A percentile compares a stretch with the other conserved stretches of the same genome.
These are phyloP conservation scores for Chlorella ohadii DNA, from an alignment of 139 green algal genomes.

Conservation along the genomic window DNA sequence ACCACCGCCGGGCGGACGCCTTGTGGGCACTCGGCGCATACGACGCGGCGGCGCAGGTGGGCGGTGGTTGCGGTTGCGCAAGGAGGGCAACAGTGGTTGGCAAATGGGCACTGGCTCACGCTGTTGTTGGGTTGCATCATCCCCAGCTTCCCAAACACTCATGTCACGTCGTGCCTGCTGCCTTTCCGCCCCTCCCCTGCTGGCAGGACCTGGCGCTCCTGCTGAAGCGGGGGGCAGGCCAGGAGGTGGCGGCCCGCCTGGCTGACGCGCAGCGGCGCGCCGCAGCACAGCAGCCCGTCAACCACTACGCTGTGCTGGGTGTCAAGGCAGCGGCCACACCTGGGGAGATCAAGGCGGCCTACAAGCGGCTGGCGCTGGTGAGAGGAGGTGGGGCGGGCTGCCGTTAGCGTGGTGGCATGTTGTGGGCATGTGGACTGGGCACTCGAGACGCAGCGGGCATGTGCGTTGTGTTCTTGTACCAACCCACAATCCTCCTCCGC, in stretches of 20 bases:
- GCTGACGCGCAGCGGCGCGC: slow-evolving; percentile 1
- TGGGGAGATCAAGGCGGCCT: slow-evolving; percentile 86
- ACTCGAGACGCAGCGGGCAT: too few relatives aligned
- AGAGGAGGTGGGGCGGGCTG: background rate
- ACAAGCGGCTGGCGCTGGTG: slow-evolving; percentile 76
- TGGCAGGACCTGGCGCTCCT: slow-evolving; percentile 11
- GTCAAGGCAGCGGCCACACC: slow-evolving; percentile 18
- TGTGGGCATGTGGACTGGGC: too few relatives aligned
- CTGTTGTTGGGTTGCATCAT: too few relatives aligned
- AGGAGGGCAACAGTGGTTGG: too few relatives aligned
- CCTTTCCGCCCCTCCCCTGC: background rate
- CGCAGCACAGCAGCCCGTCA: background rate
- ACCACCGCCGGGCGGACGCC: slow-evolving; percentile 37
- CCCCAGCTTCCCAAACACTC: too few relatives aligned
- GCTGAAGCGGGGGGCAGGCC: slow-evolving; percentile 33
- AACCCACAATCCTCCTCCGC: too few relatives aligned
- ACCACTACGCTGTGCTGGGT: slow-evolving; percentile 44
- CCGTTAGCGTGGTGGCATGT: background rate
- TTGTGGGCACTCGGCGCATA: slow-evolving; percentile 48
- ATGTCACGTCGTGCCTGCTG: too few relatives aligned
- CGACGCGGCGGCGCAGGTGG: slow-evolving; percentile 30
- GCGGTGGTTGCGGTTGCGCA: too few relatives aligned
- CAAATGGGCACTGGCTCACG: background rate
- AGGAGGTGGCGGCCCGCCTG: slow-evolving; percentile 14
- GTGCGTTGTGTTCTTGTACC: too few relatives aligned